A percentile compares a stretch with the other conserved stretches of the same genome.
phyloP scores from a whole-genome alignment of 2,329 filamentous ascomycete species.

The Ophiosphaerella narmari region DNA sequence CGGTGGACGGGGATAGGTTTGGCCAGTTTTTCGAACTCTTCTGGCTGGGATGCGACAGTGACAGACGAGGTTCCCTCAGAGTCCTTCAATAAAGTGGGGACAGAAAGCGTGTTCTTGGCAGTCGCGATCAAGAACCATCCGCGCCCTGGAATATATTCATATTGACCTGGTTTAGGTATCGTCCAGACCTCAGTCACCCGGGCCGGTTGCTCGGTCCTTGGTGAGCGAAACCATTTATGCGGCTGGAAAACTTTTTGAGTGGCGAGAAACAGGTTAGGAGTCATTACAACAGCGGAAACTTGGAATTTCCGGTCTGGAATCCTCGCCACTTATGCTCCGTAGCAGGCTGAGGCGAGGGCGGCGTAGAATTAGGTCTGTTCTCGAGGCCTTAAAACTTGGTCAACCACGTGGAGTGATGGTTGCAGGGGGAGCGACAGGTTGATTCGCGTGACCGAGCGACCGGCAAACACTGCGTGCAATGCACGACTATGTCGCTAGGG shows the following conservation, averaged over 20 bases:
- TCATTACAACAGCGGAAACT: conserved; percentile 42
- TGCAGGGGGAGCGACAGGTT: no score
- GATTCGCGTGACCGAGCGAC: conserved; percentile 25
- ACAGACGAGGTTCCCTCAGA: conserved; percentile 20
- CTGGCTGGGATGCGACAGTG: conserved; percentile 8
- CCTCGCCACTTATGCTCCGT: not conserved
- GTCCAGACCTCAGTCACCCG: conserved; percentile 54
- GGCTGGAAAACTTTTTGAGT: conserved; percentile 55
- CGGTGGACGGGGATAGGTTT: conserved; percentile 49
- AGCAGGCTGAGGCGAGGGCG: conserved; percentile 2
- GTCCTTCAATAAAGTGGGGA: conserved; percentile 27
- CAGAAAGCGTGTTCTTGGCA: conserved; percentile 37
- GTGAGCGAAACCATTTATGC: conserved; percentile 54
- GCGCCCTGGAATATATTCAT: conserved; percentile 55
- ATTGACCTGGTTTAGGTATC: conserved; percentile 54
- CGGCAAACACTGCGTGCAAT: conserved; percentile 33
- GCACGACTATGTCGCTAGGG: conserved; percentile 32
- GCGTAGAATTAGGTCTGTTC: not conserved
- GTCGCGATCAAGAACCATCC: conserved; percentile 56
- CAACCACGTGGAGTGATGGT: no score
- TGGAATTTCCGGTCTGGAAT: not conserved
- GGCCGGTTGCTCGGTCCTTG: conserved; percentile 45
- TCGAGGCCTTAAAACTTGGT: no score
- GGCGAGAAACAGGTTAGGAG: conserved; percentile 57
- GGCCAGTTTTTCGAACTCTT: conserved; percentile 35